These are phyloP conservation scores for Backusella parvicylindrica DNA, from an alignment of 192 early-diverging fungal species.

Conservation along the genomic window DNA sequence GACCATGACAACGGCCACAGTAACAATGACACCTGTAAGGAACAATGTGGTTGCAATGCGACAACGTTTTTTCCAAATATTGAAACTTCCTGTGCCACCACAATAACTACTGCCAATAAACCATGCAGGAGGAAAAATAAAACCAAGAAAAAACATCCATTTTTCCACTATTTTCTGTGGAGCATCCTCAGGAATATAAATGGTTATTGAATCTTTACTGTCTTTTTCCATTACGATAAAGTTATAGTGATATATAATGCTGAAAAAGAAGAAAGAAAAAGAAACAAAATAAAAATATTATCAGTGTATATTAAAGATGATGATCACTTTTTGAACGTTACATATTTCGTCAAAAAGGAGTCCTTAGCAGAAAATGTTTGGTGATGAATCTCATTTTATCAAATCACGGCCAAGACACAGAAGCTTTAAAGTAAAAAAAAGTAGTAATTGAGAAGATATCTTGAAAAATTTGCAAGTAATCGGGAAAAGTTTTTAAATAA, in stretches of 20 bases:
- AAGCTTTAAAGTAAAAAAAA: no score
- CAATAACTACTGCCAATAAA: conserved; percentile 26
- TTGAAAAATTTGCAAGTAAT: no score
- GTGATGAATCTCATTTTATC: not conserved
- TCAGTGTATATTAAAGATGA: not conserved
- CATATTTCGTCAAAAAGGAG: not conserved
- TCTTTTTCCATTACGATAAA: not conserved
- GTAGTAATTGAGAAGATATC: no score
- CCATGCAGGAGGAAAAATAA: conserved; percentile 24
- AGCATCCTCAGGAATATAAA: not conserved
- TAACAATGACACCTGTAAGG: conserved; percentile 18
- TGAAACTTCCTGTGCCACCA: not conserved
- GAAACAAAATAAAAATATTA: not conserved
- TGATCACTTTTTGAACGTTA: not conserved
- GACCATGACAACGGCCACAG: conserved; percentile 20
- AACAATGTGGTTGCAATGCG: conserved; percentile 28
- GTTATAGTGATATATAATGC: not conserved
- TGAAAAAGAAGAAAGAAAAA: not conserved
- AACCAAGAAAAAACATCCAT: conserved; percentile 24
- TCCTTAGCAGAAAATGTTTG: not conserved
- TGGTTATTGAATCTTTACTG: not conserved
- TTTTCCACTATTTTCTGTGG: conserved; percentile 4
- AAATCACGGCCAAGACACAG: not conserved
- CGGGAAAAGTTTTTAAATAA: no score
- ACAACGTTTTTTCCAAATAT: conserved; percentile 27